Base-by-base conservation (phyloP, 164 flowering plant species). In the Chloranthus sessilifolius region DNA sequence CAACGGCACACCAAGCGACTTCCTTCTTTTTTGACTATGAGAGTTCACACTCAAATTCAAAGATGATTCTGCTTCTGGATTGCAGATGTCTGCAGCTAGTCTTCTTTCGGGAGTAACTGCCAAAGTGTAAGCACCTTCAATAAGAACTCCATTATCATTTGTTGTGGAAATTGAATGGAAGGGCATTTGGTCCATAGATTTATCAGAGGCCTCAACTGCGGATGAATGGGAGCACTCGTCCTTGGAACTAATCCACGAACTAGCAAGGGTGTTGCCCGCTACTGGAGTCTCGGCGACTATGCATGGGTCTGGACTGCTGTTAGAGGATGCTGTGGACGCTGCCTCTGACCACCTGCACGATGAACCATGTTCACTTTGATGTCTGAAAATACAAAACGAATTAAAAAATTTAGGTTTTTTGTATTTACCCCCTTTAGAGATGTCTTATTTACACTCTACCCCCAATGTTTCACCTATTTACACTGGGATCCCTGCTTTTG, bases 21-120 rank as follows among this genome's bases (percentile, higher is more conserved):
- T 81, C 65, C 85, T 85, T 65, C 79, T 74, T 62, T 85, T 85
- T 50, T 65, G 74, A 33, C 64, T 31, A 68, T 69, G 74, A 65
- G 90, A 85, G 68, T 86, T 86, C 23, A 80, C 94, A 66, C 94
- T 91, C 61, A 49, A 39, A 56, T 67, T 77, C 43, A 69, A 52
- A 66, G 77, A 58, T 36, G 80, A 70, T 47, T 79, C 94, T 21
- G n/a, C 41, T 60, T 79, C 90, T 39, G 61, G 59, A 56, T 43
- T 43, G 55, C 22, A 52, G 36, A 52, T 46, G 24, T 55, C 60
- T 1, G 21, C 44, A 28, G 15, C 26, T 7, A 49, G 26, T 28
- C 44, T 52, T 52, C 58, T 74, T 43, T 77, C 75, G 20, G 98
- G 94, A 50, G 96, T 83, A 39, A 52, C 66, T 26, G 17, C 19